Percentiles rank a stretch among this genome's conserved stretches.
Conservation (phyloP, 768 basidiomycete species). For the Chlorophyllum brunneum region DNA sequence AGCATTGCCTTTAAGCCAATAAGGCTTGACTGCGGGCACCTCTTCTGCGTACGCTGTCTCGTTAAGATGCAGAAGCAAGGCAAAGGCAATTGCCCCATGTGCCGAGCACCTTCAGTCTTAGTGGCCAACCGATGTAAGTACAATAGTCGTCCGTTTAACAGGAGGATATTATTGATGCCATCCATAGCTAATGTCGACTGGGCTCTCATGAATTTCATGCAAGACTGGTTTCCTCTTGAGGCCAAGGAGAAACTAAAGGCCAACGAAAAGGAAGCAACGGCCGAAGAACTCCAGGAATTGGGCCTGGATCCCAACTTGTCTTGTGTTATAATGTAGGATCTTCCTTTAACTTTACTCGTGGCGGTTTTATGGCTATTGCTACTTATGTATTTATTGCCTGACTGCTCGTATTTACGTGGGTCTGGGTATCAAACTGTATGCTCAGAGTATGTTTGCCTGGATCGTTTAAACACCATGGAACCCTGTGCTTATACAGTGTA, state of each 20-base stretch:
- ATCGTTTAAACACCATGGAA: too few relatives aligned
- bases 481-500: too few relatives aligned
- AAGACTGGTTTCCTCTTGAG: conserved; percentile 90
- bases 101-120: conserved; percentile 73
- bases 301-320: conserved; percentile 47
- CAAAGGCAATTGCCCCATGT: conserved; percentile 77
- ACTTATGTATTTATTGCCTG: too few relatives aligned
- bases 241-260: conserved; percentile 66
- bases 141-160: neutral
- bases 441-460: too few relatives aligned
- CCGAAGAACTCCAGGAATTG: conserved; percentile 65
- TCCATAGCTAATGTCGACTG: conserved; percentile 70
- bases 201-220: conserved; percentile 81
- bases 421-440: too few relatives aligned
- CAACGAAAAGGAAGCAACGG: conserved; percentile 70
- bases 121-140: conserved; percentile 71
- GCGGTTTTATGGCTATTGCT: too few relatives aligned
- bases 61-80: conserved; percentile 90
- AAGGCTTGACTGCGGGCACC: conserved; percentile 73
- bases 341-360: too few relatives aligned
- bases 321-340: conserved; percentile 40
- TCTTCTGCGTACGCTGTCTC: conserved; percentile 76
- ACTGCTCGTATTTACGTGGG: too few relatives aligned
- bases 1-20: conserved; percentile 92
- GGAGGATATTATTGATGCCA: neutral